These are phyloP conservation scores for Emmonsiellopsis sp. DNA, from an alignment of 2,329 filamentous ascomycete species.

Conservation along the genomic window DNA sequence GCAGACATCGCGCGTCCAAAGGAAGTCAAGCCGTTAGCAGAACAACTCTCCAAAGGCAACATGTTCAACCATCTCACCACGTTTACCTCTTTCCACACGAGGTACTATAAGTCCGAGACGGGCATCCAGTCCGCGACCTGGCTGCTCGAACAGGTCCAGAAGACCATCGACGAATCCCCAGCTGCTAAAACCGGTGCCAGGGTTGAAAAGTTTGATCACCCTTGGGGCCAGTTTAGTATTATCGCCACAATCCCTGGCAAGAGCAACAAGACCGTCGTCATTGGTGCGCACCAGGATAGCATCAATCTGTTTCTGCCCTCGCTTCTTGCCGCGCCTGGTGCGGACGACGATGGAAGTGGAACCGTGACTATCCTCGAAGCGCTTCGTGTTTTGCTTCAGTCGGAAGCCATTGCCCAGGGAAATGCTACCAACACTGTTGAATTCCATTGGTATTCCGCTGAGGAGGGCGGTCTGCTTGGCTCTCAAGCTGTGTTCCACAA, in stretches of 20 bases:
- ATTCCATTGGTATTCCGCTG: slow-evolving; percentile 93
- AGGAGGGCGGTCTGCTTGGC: slow-evolving; percentile 79
- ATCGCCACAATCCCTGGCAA: slow-evolving; percentile 86
- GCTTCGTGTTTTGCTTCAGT: slow-evolving; percentile 67
- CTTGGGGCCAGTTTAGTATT: slow-evolving; percentile 84
- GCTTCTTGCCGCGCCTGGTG: slow-evolving; percentile 74
- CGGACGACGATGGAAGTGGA: slow-evolving; percentile 90
- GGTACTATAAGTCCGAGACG: slow-evolving; percentile 50
- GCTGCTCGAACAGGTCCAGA: slow-evolving; percentile 66
- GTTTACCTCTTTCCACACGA: slow-evolving; percentile 51
- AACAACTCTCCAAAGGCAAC: slow-evolving; percentile 61
- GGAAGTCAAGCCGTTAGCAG: slow-evolving; percentile 57
- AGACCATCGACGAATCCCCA: slow-evolving; percentile 61
- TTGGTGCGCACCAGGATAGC: slow-evolving; percentile 89
- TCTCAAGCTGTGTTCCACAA: slow-evolving; percentile 80
- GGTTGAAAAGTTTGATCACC: slow-evolving; percentile 66
- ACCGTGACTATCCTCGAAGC: slow-evolving; percentile 93
- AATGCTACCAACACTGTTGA: slow-evolving; percentile 78
- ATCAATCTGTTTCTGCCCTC: slow-evolving; percentile 88
- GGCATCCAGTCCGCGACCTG: slow-evolving; percentile 81
- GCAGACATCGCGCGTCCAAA: slow-evolving; percentile 56
- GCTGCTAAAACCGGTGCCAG: slow-evolving; percentile 58
- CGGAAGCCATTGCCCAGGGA: slow-evolving; percentile 60
- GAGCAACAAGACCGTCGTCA: slow-evolving; percentile 73
- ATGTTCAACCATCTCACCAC: slow-evolving; percentile 72